Percentiles rank a stretch among this genome's conserved stretches.
Evolutionary conservation across 139 green algal genomes (phyloP).

Genomic region (Chlorella sp.): DNA sequence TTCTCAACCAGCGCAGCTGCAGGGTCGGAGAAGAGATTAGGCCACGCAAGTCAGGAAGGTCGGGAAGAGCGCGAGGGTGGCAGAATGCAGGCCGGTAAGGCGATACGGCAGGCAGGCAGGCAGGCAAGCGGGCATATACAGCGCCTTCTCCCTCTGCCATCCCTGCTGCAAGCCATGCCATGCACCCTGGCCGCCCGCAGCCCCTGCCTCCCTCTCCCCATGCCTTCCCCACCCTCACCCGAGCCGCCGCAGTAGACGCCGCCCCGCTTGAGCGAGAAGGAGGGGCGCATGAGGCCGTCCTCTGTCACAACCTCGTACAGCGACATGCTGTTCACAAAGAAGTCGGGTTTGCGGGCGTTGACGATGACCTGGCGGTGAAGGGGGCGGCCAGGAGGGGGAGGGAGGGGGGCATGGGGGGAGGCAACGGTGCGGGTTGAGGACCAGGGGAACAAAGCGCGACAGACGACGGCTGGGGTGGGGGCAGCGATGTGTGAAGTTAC

Average conservation of each 20-base stretch:
- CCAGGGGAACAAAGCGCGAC: too few relatives aligned
- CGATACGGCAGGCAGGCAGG: too few relatives aligned
- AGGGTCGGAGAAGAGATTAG: background rate
- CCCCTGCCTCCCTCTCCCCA: background rate
- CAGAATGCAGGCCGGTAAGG: background rate
- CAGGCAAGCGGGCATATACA: background rate
- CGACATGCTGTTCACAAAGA: constrained; percentile 87
- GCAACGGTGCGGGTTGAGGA: too few relatives aligned
- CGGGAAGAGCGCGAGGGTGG: background rate
- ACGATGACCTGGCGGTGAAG: constrained; percentile 82
- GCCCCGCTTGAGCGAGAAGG: constrained; percentile 53
- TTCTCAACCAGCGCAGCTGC: constrained; percentile 87
- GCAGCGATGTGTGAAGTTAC: too few relatives aligned
- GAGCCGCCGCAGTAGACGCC: constrained; percentile 93
- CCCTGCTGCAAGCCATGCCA: background rate
- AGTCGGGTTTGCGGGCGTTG: constrained; percentile 92
- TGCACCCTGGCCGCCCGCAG: background rate
- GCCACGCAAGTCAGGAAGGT: too few relatives aligned
- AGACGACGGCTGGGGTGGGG: too few relatives aligned
- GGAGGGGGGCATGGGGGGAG: background rate
- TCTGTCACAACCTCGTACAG: constrained; percentile 93
- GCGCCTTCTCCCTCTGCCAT: background rate
- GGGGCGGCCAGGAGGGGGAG: background rate
- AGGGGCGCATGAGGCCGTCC: constrained; percentile 93
- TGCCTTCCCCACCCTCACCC: constrained; percentile 28